Evolutionary conservation across 768 basidiomycete species (phyloP).

Genomic region (Ramaria sp.): DNA sequence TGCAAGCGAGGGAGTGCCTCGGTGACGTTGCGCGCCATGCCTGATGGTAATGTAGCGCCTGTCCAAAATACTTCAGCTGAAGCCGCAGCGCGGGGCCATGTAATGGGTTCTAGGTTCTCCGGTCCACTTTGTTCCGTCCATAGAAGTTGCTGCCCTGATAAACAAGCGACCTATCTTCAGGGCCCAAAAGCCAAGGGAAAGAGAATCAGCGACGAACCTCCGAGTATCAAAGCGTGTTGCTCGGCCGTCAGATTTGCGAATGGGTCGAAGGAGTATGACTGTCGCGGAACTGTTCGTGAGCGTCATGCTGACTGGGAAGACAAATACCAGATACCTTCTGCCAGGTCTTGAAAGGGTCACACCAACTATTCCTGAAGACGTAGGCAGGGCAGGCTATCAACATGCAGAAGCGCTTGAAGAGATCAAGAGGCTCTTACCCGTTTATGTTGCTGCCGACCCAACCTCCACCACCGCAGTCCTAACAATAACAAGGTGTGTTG

Average conservation of each 20-base stretch:
- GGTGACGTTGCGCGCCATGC: constrained; percentile 25
- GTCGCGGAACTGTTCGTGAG: constrained; percentile 12
- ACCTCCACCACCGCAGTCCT: constrained; percentile 62
- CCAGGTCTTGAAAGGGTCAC: constrained; percentile 76
- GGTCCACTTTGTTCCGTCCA: constrained; percentile 69
- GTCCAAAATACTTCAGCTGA: constrained; percentile 75
- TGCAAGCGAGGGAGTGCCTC: constrained; percentile 56
- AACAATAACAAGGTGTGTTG: background rate
- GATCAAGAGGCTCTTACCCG: constrained; percentile 21
- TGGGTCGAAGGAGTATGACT: constrained; percentile 64
- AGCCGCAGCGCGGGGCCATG: constrained; percentile 64
- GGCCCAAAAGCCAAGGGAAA: background rate
- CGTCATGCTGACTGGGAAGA: background rate
- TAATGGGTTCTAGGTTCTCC: constrained; percentile 54
- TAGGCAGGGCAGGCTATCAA: background rate
- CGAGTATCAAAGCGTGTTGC: constrained; percentile 48
- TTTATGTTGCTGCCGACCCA: constrained; percentile 47
- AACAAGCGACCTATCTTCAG: background rate
- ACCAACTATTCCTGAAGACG: constrained; percentile 47
- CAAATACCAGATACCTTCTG: constrained; percentile 40
- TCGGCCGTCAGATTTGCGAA: constrained; percentile 37
- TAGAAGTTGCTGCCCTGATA: constrained; percentile 47
- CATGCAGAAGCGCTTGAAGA: background rate
- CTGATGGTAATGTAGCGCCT: constrained; percentile 28
- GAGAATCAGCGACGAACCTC: constrained; percentile 35